Percentiles rank a stretch among this genome's conserved stretches.
phyloP scores from a whole-genome alignment of 192 early-diverging fungal genomes.

The Lunasporangiospora selenospora region DNA sequence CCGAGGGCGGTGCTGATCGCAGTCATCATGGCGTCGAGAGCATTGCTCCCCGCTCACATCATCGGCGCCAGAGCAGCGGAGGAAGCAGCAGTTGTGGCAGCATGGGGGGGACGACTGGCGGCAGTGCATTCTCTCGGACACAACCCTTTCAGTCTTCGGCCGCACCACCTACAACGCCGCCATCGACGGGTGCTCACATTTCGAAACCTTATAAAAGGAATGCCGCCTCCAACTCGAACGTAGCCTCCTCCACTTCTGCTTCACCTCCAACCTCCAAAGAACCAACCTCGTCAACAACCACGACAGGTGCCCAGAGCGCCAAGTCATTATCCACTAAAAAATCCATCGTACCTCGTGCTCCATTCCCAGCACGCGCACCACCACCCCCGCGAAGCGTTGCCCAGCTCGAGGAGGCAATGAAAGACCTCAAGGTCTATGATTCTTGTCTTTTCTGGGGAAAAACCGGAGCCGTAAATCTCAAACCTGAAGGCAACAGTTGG shows the following conservation, averaged over 20 bases:
- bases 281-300: background rate
- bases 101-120: too few species aligned
- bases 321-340: background rate
- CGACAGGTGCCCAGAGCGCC: background rate
- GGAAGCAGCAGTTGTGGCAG: too few species aligned
- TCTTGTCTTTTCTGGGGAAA: conserved; percentile 43
- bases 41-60: too few species aligned
- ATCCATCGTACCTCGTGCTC: conserved; percentile 8
- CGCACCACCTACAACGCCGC: background rate
- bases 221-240: background rate
- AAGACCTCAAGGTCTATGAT: conserved; percentile 34
- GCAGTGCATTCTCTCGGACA: too few species aligned
- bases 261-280: too few species aligned
- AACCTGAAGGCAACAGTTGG: conserved; percentile 45
- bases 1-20: too few species aligned
- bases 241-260: background rate
- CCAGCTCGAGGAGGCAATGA: conserved; percentile 42
- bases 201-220: background rate
- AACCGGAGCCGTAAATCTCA: conserved; percentile 39
- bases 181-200: too few species aligned
- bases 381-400: conserved; percentile 28
- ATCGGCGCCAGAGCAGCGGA: too few species aligned
- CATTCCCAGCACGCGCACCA: conserved; percentile 29
- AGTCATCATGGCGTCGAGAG: too few species aligned
- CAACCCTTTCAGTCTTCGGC: too few species aligned